Evolutionary conservation across 2,329 filamentous ascomycete species (phyloP), one percentile per base, ranked within the genome.

Genomic region (Exophiala oligosperma): DNA sequence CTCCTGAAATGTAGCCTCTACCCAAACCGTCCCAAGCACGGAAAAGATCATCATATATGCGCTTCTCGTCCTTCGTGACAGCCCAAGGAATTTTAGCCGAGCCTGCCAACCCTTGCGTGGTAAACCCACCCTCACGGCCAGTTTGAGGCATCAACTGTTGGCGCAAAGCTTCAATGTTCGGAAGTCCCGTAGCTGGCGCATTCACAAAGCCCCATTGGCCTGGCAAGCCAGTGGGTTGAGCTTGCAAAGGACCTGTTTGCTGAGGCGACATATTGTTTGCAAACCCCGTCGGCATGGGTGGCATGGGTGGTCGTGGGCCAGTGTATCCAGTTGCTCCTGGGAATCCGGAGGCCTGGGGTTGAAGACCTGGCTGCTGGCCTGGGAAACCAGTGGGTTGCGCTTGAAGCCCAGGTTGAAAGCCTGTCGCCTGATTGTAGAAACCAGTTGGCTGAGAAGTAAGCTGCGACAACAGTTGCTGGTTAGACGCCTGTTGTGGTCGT

Each of bases 191-290:
- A 3, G 92, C 84, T 1, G 94, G 94, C 1, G 92, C 90, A 73
- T 99, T 99, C 32, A 97, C 94, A 54, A 97, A 84, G n/a, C 94
- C 94, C 94, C 94, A 99, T 72, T 97, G 94, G 12, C 94, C 94
- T 4, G 94, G 93, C 37, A 85, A 80, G 9, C 94, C 94, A 2
- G 94, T 99, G 4, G 94, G 94, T 71, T 99, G 94, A n/a, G 92
- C 87, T 68, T 95, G 93, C 62, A 99, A 74, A 2, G 84, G 83
- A n/a, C 89, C 89, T 46, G 89, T 89, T 67, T 82, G 82, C 44
- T 73, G 81, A 49, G 84, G 85, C 23, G 80, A 82, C 48, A 86
- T 76, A 63, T 69, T 83, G 74, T 72, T 82, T 76, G 84, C 85
- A 81, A 90, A 84, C 2, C 82, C 81, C 1, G 89, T 89, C 1